These are phyloP conservation scores for Claviceps arundinis DNA, from an alignment of 2,329 filamentous ascomycete genomes.

Conservation along the genomic window DNA sequence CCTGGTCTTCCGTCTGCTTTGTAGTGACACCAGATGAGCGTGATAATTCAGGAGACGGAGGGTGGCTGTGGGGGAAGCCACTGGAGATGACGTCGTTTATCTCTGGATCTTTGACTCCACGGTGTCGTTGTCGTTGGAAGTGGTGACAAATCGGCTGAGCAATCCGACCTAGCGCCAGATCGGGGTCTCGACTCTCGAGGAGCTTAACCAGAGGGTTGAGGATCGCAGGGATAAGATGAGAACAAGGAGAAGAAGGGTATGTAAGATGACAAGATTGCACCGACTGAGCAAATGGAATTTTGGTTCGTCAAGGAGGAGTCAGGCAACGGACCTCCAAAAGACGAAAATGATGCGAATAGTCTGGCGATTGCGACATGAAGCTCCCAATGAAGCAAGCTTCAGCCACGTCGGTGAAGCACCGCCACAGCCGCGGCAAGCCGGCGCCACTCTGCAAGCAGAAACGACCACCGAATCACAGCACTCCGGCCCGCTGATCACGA, in stretches of 20 bases:
- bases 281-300: no score
- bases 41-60: neutral
- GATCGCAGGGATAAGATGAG: no score
- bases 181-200: neutral
- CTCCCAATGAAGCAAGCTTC: no score
- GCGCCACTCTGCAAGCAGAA: neutral
- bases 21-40: neutral
- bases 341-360: no score
- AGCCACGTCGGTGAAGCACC: neutral
- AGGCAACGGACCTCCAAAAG: no score
- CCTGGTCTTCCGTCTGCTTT: neutral
- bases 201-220: neutral
- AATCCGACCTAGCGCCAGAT: neutral
- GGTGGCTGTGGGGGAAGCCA: neutral
- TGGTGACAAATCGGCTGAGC: neutral
- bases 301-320: no score
- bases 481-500: neutral
- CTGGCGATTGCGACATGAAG: no score
- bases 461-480: no score
- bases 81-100: conserved; percentile 4
- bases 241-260: no score
- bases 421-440: neutral
- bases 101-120: neutral
- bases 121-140: neutral
- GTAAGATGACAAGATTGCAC: no score